Conservation (phyloP, 2,329 filamentous ascomycete genomes). For the Leptographium radiaticola region DNA sequence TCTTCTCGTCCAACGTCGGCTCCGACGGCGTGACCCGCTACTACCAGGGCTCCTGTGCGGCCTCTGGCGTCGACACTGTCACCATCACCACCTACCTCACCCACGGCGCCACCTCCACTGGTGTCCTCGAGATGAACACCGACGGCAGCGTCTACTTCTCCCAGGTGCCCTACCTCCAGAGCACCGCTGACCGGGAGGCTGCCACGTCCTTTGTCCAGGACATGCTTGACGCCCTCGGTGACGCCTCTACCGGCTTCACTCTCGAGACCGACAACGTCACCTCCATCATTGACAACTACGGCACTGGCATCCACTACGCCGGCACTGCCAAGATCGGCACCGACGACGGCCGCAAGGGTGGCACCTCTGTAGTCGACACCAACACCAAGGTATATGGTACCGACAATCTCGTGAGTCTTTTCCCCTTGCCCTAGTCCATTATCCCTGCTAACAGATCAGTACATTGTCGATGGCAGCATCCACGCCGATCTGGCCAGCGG, state of each 20-base stretch:
- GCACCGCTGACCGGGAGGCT: conserved; percentile 39
- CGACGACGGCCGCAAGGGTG: conserved; percentile 38
- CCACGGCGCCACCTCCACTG: conserved; percentile 33
- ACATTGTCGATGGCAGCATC: conserved; percentile 55
- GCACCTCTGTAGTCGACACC: conserved; percentile 47
- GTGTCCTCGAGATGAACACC: conserved; percentile 26
- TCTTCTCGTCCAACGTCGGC: conserved; percentile 29
- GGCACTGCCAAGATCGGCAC: conserved; percentile 48
- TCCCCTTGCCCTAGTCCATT: background rate
- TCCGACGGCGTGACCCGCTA: conserved; percentile 14
- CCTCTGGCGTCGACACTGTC: conserved; percentile 17
- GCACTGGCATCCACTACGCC: conserved; percentile 33
- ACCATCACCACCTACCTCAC: conserved; percentile 34
- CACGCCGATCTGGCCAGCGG: conserved; percentile 57
- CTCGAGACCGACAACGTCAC: background rate
- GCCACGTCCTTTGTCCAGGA: conserved; percentile 37
- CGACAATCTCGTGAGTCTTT: conserved; percentile 34
- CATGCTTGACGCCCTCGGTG: conserved; percentile 31
- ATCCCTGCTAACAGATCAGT: conserved; percentile 23
- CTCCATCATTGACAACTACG: conserved; percentile 30
- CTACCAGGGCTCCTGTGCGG: conserved; percentile 31
- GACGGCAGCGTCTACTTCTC: conserved; percentile 26
- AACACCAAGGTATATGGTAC: conserved; percentile 54
- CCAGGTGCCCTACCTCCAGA: conserved; percentile 35
- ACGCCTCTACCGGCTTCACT: background rate